Percentiles rank a stretch among this genome's conserved stretches.
Conservation (phyloP, 805 yeast genomes). For the Metschnikowia henanensis region DNA sequence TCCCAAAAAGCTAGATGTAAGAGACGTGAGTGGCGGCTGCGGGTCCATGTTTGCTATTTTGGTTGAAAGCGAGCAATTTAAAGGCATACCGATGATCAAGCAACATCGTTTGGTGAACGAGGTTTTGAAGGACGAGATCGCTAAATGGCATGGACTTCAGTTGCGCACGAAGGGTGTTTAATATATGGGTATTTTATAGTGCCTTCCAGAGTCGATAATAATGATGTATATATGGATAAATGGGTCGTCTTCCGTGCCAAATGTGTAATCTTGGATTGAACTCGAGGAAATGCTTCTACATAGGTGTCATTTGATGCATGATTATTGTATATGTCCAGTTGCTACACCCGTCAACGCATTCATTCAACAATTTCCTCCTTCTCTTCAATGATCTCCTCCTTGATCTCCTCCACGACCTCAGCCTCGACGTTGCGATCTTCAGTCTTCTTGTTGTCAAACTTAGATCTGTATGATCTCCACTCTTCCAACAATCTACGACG, state of each 20-base stretch:
- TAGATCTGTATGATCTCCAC: slow-evolving; percentile 80
- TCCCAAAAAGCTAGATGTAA: slow-evolving; percentile 66
- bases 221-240: slow-evolving; percentile 4
- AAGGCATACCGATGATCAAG: slow-evolving; percentile 80
- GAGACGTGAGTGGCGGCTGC: slow-evolving; percentile 90
- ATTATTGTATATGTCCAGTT: slow-evolving; percentile 5
- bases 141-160: slow-evolving; percentile 94
- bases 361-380: slow-evolving; percentile 66
- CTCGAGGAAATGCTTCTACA: not conserved
- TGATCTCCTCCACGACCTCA: slow-evolving; percentile 56
- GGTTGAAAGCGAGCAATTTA: slow-evolving; percentile 70
- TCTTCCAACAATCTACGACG: slow-evolving; percentile 81
- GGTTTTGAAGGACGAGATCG: slow-evolving; percentile 77
- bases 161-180: slow-evolving; percentile 62
- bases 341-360: not conserved
- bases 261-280: not conserved
- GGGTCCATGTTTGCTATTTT: slow-evolving; percentile 96
- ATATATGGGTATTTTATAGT: not conserved
- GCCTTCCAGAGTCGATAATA: not conserved
- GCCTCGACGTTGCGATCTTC: slow-evolving; percentile 52
- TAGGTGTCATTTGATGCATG: not conserved
- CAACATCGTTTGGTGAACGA: slow-evolving; percentile 91
- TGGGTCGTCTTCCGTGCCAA: too few species aligned
- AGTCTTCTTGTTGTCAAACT: slow-evolving; percentile 33
- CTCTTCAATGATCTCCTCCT: slow-evolving; percentile 50